Evolutionary conservation across 257 asterid species (phyloP).

Genomic region (Forsythia suspensa): DNA sequence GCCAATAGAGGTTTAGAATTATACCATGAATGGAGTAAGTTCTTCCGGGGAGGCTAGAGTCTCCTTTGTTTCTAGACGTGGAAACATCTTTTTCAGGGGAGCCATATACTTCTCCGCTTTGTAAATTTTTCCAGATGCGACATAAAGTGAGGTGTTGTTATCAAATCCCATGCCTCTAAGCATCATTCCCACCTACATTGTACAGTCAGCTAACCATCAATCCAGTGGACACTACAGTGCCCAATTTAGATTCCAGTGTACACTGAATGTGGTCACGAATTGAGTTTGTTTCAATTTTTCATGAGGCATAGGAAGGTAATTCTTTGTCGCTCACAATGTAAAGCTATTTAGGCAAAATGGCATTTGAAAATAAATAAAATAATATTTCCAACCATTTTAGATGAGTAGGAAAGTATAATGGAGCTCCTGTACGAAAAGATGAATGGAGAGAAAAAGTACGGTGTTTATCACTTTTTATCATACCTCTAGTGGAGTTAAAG

Average conservation of each 20-base stretch:
- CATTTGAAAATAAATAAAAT: too few relatives aligned
- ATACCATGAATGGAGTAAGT: conserved; percentile 80
- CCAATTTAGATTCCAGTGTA: not conserved
- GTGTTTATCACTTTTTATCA: conserved; percentile 7
- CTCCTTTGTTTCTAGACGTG: conserved; percentile 75
- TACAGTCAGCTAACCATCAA: conserved; percentile 2
- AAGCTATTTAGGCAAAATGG: not conserved
- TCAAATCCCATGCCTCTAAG: conserved; percentile 98
- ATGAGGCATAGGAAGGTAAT: not conserved
- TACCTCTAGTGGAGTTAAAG: conserved; percentile 97
- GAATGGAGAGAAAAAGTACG: not conserved
- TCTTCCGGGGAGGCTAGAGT: conserved; percentile 77
- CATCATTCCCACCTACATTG: conserved; percentile 92
- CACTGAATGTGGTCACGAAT: not conserved
- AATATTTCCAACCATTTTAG: too few relatives aligned
- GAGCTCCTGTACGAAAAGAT: too few relatives aligned
- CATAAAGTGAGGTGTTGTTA: conserved; percentile 77
- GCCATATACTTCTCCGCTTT: conserved; percentile 88
- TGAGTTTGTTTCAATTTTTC: not conserved
- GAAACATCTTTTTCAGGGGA: conserved; percentile 94
- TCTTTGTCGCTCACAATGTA: not conserved
- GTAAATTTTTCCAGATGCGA: conserved; percentile 94
- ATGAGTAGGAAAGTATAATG: too few relatives aligned
- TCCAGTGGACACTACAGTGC: not conserved
- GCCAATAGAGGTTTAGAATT: not conserved